Evolutionary conservation across 2,329 filamentous ascomycete species (phyloP).

Genomic region (Colletotrichum lentis): DNA sequence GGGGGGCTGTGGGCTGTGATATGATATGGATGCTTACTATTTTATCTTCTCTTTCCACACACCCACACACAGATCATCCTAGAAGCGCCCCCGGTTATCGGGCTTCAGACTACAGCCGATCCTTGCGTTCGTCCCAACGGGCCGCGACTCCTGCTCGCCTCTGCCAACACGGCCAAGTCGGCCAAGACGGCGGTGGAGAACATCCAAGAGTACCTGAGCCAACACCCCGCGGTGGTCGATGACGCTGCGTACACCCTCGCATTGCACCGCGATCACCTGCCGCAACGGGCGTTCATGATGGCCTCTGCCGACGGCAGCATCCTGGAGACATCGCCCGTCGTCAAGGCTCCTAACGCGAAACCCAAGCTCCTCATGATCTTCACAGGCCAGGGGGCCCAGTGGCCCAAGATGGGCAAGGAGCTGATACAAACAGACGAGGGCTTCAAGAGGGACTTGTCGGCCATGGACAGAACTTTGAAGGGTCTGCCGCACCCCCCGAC

Average conservation of each 20-base stretch:
- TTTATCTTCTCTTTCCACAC: no score
- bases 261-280: constrained; percentile 30
- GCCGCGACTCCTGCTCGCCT: background rate
- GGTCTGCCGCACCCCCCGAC: background rate
- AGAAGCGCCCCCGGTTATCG: no score
- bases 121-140: background rate
- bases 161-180: background rate
- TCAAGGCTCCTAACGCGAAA: constrained; percentile 44
- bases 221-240: background rate
- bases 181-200: no score
- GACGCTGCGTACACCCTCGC: constrained; percentile 38
- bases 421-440: constrained; percentile 38
- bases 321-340: background rate
- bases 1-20: no score
- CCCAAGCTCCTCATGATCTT: constrained; percentile 44
- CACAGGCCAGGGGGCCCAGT: constrained; percentile 57
- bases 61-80: no score
- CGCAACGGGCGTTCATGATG: constrained; percentile 32
- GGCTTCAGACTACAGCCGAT: no score
- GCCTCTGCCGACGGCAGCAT: background rate
- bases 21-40: no score
- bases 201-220: no score
- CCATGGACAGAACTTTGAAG: constrained; percentile 30
- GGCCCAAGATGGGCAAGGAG: constrained; percentile 51
- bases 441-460: constrained; percentile 28